These are phyloP conservation scores for Albifimbria verrucaria DNA, from an alignment of 2,329 filamentous ascomycete species.

Conservation along the genomic window DNA sequence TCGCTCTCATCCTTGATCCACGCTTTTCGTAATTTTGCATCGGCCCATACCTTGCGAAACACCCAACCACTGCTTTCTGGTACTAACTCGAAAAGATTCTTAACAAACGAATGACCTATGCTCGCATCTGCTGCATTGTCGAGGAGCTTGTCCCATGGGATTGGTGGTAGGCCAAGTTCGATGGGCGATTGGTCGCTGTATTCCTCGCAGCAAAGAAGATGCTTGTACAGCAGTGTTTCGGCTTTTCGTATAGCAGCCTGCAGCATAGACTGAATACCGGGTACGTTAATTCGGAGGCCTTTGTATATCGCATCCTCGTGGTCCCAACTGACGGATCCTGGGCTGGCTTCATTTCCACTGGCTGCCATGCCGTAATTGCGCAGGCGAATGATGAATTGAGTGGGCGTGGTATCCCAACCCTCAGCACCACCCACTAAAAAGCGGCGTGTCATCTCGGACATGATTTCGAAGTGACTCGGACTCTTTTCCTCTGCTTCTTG, in stretches of 20 bases:
- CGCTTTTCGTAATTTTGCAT: no score
- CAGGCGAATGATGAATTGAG: slow-evolving; percentile 2
- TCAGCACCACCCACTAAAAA: neutral
- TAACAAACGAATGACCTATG: no score
- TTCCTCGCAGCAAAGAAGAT: slow-evolving; percentile 2
- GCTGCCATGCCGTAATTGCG: slow-evolving; percentile 1
- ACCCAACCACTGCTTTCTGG: no score
- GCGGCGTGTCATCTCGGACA: neutral
- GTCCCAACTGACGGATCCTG: slow-evolving; percentile 2
- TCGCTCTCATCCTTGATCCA: no score
- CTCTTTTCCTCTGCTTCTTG: neutral
- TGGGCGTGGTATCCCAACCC: neutral
- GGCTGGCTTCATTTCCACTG: neutral
- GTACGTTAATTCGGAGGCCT: neutral
- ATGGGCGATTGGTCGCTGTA: neutral
- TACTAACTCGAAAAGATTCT: no score
- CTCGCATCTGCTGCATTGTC: neutral
- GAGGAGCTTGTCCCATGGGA: neutral
- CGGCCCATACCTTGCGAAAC: no score
- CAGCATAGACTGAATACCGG: neutral
- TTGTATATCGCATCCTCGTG: slow-evolving; percentile 3
- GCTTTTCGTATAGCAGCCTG: neutral
- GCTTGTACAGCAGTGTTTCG: neutral
- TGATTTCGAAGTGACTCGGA: slow-evolving; percentile 2
- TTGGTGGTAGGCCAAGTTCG: neutral